Evolutionary conservation across 306 rosid species (phyloP), one percentile per base, ranked within the genome.

Genomic region (Calophaca sinica): DNA sequence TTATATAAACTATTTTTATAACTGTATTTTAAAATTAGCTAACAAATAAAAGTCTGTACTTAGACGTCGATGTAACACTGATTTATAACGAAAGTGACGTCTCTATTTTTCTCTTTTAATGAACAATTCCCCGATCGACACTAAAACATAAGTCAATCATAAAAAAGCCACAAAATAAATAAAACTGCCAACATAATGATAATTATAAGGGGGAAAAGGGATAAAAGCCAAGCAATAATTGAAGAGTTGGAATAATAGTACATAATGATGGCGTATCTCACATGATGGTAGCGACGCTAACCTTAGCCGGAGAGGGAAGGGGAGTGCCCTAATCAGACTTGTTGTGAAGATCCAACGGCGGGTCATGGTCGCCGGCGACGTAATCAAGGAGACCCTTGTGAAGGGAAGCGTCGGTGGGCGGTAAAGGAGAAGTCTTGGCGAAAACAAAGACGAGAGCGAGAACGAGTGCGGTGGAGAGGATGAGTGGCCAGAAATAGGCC

Each of bases 401-500:
- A 12, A 71, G 67, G 53, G 70, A 77, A 33, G 83, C 31, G 11
- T 86, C 90, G 50, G 90, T 0, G 4, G 76, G 29, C 7, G 85
- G 79, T 0, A 74, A 52, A 29, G 91, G 75, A 26, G 89, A 79
- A 60, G 90, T 87, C 62, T 73, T 86, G 5, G 84, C 88, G 72
- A 94, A 84, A 72, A 88, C 45, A 41, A 88, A 71, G 67, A 94
- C 93, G 42, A 90, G 85, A 62, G 86, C 77, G 75, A 94, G 93
- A 53, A 89, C 88, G 71, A 91, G 83, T 1, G 96, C 89, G 1
- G 98, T 91, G 75, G 98, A 91, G 86, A 91, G 85, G 26, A 90
- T 68, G 26, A 94, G 98, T 2, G 98, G 98, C 96, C 98, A 94
- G 76, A 94, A 94, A 85, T 89, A 94, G 33, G 90, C 86, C 20